Base-by-base conservation (phyloP, 306 rosid species). In the Styphnolobium japonicum region DNA sequence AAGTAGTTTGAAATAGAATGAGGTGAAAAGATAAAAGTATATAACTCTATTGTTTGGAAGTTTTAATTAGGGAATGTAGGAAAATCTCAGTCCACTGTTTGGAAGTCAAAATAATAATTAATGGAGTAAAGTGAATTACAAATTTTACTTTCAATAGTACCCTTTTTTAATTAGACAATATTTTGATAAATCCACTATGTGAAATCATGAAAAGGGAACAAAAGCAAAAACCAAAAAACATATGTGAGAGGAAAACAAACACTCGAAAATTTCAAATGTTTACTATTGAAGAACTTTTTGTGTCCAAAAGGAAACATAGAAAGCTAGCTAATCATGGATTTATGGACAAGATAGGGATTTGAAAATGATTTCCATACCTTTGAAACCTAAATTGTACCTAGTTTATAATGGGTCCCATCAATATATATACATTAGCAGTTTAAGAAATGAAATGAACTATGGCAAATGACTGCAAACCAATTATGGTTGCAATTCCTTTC, bases 301-400 rank as follows among this genome's bases (percentile, higher is more conserved):
- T n/a, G n/a, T n/a, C n/a, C n/a, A n/a, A n/a, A 69, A 43, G 58
- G 0, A 29, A 18, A 66, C 61, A 42, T 36, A 37, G 25, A 70
- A 12, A 46, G 73, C 67, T n/a, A n/a, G n/a, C n/a, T 43, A 62
- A 77, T 73, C 55, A 57, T 10, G 31, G 33, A 39, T 46, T 31
- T 33, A 31, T 7, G 21, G 71, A 40, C 62, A 75, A 29, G 51
- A 36, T 23, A 43, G 11, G 27, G 53, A 36, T 43, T 63, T 34
- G 81, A 85, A 80, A 82, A 60, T 80, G 60, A 48, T 1, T 58
- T 29, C n/a, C 45, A 73, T 36, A 14, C 19, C 8, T 2, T 31
- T n/a, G 52, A 52, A 34, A 81, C 29, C 53, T 62, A 69, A 27
- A 10, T 67, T 18, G 34, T 4, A 7, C 27, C 22, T 18, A 25